Evolutionary conservation across 2,329 filamentous ascomycete species (phyloP), one percentile per base, ranked within the genome.

Genomic region (Epichloe festucae): DNA sequence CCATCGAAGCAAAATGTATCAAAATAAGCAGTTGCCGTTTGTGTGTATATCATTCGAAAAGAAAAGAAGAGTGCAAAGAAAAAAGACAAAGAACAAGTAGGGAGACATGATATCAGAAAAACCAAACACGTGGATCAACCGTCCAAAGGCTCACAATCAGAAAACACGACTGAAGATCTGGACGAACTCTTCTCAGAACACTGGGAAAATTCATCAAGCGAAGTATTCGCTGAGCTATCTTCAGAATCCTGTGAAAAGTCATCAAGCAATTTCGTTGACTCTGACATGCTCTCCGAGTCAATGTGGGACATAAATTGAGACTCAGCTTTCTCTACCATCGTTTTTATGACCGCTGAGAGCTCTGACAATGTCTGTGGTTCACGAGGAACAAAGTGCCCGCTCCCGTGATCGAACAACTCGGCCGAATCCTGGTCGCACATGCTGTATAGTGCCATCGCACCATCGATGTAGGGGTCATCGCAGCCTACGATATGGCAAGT

Each of bases 371-470:
- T 73, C 14, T 66, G 67, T 50, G 67, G 69, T 51, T 78, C 75
- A 54, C 78, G 67, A 0, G 81, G 80, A 4, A 84, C 66, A 0
- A 77, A 82, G 59, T 84, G 81, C 0, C 80, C 81, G 58, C 82
- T 82, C 4, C 78, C 80, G 55, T 82, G 79, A 56, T 84, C 80
- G 54, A 83, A 83, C n/a, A 84, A 69, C 36, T 73, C 70, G 0
- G 79, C 79, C 1, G 67, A 74, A 52, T 83, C 79, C 0, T 72
- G 73, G 46, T 82, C 76, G 56, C 79, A 84, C 23, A 81, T 71
- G 56, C 80, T 79, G 64, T 76, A 82, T 3, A 84, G 69, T 0
- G 79, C 77, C 67, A 82, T 72, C 2, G 77, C 76, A 0, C 80
- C 79, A 36, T 79, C 70, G 2, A 82, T 70, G 57, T 82, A 84